Evolutionary conservation across 306 rosid genomes (phyloP).

Genomic region (Cucurbita ficifolia): DNA sequence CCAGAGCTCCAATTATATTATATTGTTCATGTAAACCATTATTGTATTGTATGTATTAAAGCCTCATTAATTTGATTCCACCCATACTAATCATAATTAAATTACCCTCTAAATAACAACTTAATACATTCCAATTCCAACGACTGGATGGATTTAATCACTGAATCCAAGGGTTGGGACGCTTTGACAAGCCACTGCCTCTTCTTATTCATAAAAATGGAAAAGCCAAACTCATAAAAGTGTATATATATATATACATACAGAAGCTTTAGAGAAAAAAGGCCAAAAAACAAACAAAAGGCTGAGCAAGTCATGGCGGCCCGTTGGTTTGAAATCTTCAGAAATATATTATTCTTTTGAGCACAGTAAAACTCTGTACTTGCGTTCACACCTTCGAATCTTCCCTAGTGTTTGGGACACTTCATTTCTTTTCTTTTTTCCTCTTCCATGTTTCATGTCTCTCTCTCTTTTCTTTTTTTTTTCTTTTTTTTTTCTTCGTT

Average conservation of each 20-base stretch:
- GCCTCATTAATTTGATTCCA: background rate
- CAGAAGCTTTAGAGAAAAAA: background rate
- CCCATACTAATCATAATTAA: background rate
- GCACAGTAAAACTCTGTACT: background rate
- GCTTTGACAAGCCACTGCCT: background rate
- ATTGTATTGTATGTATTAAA: background rate
- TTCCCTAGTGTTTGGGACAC: conserved; percentile 3
- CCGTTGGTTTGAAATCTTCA: conserved; percentile 4
- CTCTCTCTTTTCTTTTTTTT: background rate
- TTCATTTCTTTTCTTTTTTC: too few species aligned
- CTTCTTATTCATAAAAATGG: background rate
- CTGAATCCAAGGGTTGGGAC: background rate
- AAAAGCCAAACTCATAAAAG: background rate
- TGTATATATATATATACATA: background rate
- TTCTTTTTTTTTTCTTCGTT: too few species aligned
- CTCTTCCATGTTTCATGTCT: background rate
- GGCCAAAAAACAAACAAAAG: background rate
- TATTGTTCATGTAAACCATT: too few species aligned
- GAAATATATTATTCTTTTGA: conserved; percentile 1
- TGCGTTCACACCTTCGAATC: conserved; percentile 1
- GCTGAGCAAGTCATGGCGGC: background rate
- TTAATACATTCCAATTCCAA: background rate
- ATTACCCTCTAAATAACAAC: background rate
- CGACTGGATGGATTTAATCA: background rate
- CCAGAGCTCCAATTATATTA: background rate